Percentiles rank a stretch among this genome's conserved stretches.
Conservation (phyloP, 164 flowering plant genomes). For the Buxus sempervirens region DNA sequence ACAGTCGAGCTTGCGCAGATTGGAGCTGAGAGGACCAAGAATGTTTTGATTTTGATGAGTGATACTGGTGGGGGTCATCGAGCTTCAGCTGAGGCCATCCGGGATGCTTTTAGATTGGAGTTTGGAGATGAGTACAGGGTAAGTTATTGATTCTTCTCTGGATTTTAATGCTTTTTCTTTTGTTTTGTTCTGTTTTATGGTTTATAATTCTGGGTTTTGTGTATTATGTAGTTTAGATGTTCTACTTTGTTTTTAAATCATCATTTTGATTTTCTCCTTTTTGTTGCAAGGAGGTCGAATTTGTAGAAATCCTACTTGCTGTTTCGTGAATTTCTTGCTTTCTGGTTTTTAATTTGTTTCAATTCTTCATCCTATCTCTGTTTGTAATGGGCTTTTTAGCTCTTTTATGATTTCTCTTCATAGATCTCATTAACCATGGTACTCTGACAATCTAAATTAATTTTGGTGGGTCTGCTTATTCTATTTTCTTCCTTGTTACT, state of each 20-base stretch:
- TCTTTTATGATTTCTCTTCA: background rate
- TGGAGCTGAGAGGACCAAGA: conserved; percentile 68
- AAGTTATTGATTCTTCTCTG: background rate
- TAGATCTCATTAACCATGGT: background rate
- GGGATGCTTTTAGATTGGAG: conserved; percentile 55
- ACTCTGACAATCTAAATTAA: background rate
- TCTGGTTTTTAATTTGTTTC: background rate
- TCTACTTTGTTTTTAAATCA: background rate
- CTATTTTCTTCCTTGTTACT: no score
- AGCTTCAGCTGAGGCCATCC: conserved; percentile 75
- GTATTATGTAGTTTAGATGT: background rate
- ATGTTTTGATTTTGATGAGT: conserved; percentile 69
- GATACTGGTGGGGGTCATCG: conserved; percentile 81
- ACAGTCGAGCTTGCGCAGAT: conserved; percentile 53
- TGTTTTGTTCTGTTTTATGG: background rate
- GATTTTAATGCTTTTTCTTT: background rate
- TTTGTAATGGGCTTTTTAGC: background rate
- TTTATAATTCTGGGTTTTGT: background rate
- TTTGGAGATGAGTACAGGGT: conserved; percentile 68
- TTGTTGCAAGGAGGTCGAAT: background rate
- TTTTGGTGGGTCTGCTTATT: background rate
- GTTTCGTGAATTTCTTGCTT: background rate
- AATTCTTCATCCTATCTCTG: background rate
- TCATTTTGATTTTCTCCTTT: no score
- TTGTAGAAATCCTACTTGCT: background rate